A percentile compares a stretch with the other conserved stretches of the same genome.
Evolutionary conservation across 495 filamentous ascomycete species (phyloP).

Genomic region (Xylaria sp.): DNA sequence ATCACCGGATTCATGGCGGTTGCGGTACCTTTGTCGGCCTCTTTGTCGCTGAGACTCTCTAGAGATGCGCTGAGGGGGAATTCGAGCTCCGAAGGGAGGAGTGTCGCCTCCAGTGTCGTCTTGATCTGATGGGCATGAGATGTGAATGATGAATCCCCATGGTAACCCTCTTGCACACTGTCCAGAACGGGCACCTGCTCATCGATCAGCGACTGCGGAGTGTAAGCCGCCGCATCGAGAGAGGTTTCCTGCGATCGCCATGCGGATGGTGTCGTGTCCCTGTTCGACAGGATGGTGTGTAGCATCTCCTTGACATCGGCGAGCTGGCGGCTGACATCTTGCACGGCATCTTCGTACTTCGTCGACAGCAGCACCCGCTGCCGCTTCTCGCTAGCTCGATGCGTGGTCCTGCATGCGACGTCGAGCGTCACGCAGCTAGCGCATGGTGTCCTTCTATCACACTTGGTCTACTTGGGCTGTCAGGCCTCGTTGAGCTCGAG

Average conservation of each 20-base stretch:
- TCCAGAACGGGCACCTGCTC: slow-evolving; percentile 34
- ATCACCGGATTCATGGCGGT: not conserved
- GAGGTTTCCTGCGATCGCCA: slow-evolving; percentile 2
- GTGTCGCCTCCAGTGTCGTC: slow-evolving; percentile 28
- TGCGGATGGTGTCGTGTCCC: not conserved
- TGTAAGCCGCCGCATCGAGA: slow-evolving; percentile 23
- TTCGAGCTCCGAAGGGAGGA: slow-evolving; percentile 26
- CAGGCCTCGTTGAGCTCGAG: not conserved
- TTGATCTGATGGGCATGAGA: slow-evolving; percentile 34
- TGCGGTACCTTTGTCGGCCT: not conserved
- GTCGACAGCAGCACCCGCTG: slow-evolving; percentile 38
- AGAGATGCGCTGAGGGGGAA: not conserved
- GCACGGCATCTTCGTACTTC: slow-evolving; percentile 39
- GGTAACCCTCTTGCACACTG: slow-evolving; percentile 32
- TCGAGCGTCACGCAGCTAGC: slow-evolving; percentile 38
- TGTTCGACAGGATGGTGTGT: slow-evolving; percentile 26
- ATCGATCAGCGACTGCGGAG: slow-evolving; percentile 36
- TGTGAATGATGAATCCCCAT: slow-evolving; percentile 35
- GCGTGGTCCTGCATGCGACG: slow-evolving; percentile 34
- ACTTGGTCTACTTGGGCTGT: slow-evolving; percentile 33
- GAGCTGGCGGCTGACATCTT: slow-evolving; percentile 36
- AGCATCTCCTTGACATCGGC: slow-evolving; percentile 37
- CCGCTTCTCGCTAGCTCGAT: slow-evolving; percentile 33
- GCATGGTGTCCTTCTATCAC: slow-evolving; percentile 36
- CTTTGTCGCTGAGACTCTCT: not conserved